Evolutionary conservation across 129 eudicot genomes (phyloP).

Genomic region (Saussurea involucrata): DNA sequence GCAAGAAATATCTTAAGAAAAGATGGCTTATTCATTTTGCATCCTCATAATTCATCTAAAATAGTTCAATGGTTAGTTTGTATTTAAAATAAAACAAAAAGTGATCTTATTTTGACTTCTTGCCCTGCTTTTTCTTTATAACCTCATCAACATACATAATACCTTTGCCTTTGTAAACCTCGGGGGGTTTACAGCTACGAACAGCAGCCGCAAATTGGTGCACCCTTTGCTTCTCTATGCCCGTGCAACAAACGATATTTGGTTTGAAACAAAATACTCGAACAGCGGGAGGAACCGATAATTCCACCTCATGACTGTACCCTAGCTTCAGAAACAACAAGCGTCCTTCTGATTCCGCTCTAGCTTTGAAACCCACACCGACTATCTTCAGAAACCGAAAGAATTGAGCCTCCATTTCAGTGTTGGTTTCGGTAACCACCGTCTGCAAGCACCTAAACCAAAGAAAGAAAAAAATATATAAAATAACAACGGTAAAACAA

Average conservation of each 20-base stretch:
- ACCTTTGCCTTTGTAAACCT: slow-evolving; percentile 46
- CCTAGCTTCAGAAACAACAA: slow-evolving; percentile 37
- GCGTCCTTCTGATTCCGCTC: slow-evolving; percentile 45
- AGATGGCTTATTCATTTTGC: background rate
- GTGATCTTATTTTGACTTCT: slow-evolving; percentile 31
- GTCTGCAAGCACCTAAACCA: background rate
- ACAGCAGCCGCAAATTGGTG: slow-evolving; percentile 45
- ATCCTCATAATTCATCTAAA: background rate
- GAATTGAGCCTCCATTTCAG: slow-evolving; percentile 42
- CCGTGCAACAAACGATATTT: slow-evolving; percentile 40
- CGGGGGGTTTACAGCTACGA: slow-evolving; percentile 44
- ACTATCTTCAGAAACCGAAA: slow-evolving; percentile 43
- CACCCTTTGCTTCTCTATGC: slow-evolving; percentile 42
- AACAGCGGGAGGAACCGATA: slow-evolving; percentile 39
- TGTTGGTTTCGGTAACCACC: background rate
- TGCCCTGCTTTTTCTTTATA: slow-evolving; percentile 39
- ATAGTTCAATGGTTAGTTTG: background rate
- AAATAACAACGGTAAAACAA: background rate
- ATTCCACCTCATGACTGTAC: slow-evolving; percentile 42
- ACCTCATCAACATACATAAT: slow-evolving; percentile 45
- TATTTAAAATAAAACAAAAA: background rate
- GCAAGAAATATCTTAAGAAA: background rate
- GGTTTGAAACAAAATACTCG: slow-evolving; percentile 41
- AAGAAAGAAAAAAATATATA: background rate
- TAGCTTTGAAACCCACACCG: slow-evolving; percentile 48